These are phyloP conservation scores for Aristolochia fimbriata DNA, from an alignment of 164 flowering plant genomes.

Conservation along the genomic window DNA sequence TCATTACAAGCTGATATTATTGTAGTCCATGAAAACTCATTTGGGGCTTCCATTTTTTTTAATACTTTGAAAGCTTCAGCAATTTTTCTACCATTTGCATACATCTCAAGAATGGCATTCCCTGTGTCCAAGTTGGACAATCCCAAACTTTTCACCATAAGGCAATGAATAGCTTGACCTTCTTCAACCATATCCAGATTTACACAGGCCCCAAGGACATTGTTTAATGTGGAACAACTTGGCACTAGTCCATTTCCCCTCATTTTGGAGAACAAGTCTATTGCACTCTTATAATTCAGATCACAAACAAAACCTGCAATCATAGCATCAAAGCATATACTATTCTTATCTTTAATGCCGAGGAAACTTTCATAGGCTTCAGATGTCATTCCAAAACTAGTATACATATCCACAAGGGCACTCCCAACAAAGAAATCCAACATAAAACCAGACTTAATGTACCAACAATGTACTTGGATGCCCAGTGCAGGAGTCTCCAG, in stretches of 20 bases:
- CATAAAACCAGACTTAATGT: constrained; percentile 13
- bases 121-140: constrained; percentile 5
- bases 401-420: constrained; percentile 16
- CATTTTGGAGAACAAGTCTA: constrained; percentile 15
- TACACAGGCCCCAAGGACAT: constrained; percentile 10
- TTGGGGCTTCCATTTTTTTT: constrained; percentile 18
- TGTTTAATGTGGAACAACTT: constrained; percentile 8
- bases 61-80: constrained; percentile 21
- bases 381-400: constrained; percentile 10
- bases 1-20: constrained; percentile 26
- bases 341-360: constrained; percentile 9
- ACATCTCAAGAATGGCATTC: constrained; percentile 17
- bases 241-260: constrained; percentile 8
- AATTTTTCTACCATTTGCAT: constrained; percentile 10
- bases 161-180: constrained; percentile 11
- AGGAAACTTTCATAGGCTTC: constrained; percentile 14
- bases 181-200: constrained; percentile 7
- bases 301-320: constrained; percentile 9
- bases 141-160: constrained; percentile 9
- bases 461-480: constrained; percentile 20
- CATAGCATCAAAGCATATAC: constrained; percentile 13
- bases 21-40: constrained; percentile 32
- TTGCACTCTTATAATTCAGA: constrained; percentile 8
- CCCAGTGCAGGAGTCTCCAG: constrained; percentile 11
- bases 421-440: constrained; percentile 19